Evolutionary conservation across 148 eudicot species (phyloP).

Genomic region (Drosera capensis): DNA sequence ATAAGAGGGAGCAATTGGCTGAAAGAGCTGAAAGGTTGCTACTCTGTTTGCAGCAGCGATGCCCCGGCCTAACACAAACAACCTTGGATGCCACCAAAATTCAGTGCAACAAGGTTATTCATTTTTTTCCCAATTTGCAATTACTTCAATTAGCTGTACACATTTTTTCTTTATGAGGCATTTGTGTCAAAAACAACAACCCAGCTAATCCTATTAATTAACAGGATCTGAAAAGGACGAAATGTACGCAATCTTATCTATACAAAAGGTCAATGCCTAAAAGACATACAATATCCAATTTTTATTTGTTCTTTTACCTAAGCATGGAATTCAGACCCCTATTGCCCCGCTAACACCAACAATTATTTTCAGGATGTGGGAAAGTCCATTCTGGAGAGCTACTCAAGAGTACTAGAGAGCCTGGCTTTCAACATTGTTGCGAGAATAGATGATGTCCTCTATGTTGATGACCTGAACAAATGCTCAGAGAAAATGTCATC

Average conservation of each 20-base stretch:
- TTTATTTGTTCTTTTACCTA: too few relatives aligned
- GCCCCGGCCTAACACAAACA: constrained; percentile 77
- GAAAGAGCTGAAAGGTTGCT: constrained; percentile 74
- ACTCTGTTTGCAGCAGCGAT: constrained; percentile 58
- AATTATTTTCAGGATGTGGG: constrained; percentile 78
- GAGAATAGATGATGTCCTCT: constrained; percentile 75
- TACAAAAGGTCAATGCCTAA: too few relatives aligned
- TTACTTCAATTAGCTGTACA: background rate
- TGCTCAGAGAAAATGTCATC: constrained; percentile 31
- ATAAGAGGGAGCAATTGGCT: constrained; percentile 55
- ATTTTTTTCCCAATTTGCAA: background rate
- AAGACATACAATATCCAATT: too few relatives aligned
- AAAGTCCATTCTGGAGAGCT: constrained; percentile 86
- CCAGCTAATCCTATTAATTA: too few relatives aligned
- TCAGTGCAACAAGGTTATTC: constrained; percentile 58
- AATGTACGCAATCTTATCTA: too few relatives aligned
- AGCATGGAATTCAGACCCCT: too few relatives aligned
- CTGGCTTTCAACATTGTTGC: constrained; percentile 73
- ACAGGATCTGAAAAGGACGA: too few relatives aligned
- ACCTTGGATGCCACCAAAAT: constrained; percentile 65
- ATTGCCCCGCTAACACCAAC: too few relatives aligned
- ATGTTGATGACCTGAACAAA: constrained; percentile 71
- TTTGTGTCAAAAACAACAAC: too few relatives aligned
- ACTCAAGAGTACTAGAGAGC: constrained; percentile 89
- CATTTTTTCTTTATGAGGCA: too few relatives aligned